These are phyloP conservation scores for Scutellaria barbata DNA, from an alignment of 257 asterid species.

Conservation along the genomic window DNA sequence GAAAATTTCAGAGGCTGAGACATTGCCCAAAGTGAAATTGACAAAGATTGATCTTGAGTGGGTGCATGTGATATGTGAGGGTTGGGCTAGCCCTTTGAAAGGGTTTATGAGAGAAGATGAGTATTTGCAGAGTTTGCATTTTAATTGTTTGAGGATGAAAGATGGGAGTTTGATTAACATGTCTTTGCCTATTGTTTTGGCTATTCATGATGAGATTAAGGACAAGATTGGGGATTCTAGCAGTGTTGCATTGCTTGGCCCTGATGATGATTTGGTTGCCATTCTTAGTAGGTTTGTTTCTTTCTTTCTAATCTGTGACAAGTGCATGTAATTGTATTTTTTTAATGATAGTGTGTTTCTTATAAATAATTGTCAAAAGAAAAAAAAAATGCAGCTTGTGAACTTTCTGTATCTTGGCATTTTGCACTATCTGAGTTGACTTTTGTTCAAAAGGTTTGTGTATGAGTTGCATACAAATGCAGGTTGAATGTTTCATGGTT, in stretches of 20 bases:
- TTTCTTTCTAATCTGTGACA: neutral
- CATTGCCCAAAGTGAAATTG: conserved; percentile 60
- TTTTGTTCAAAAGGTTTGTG: no score
- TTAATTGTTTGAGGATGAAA: conserved; percentile 65
- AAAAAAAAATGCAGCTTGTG: conserved; percentile 11
- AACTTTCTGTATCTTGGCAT: conserved; percentile 6
- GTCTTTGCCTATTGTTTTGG: conserved; percentile 85
- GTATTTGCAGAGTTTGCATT: conserved; percentile 88
- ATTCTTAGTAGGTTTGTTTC: conserved; percentile 63
- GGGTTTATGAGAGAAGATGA: conserved; percentile 89
- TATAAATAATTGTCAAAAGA: neutral
- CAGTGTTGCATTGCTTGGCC: conserved; percentile 64
- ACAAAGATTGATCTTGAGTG: conserved; percentile 80
- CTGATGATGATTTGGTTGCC: conserved; percentile 59
- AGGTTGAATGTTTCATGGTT: neutral
- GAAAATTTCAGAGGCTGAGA: conserved; percentile 54
- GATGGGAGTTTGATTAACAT: conserved; percentile 73
- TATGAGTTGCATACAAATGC: no score
- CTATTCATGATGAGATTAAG: conserved; percentile 68
- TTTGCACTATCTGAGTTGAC: neutral
- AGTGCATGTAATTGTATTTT: no score
- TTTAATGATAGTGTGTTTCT: neutral
- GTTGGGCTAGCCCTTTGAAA: conserved; percentile 86
- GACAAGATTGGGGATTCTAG: conserved; percentile 49
- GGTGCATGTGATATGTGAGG: conserved; percentile 93